A percentile compares a stretch with the other conserved stretches of the same genome.
Evolutionary conservation across 1,284 basidiomycete genomes (phyloP).

Genomic region (Melampsora americana): DNA sequence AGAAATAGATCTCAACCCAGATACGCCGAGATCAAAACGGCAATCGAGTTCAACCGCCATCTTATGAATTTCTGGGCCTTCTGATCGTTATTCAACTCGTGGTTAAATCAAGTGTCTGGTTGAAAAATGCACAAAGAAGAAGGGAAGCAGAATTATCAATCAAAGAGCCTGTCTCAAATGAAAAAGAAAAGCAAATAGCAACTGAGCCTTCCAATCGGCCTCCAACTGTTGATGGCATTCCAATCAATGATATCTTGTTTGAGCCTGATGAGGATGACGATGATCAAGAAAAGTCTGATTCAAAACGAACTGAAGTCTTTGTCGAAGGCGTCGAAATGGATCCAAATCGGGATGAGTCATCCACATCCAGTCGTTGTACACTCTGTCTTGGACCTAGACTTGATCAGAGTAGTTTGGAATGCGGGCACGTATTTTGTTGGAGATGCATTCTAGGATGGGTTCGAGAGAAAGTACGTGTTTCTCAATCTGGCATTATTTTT

Average conservation of each 20-base stretch:
- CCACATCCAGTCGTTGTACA: conserved; percentile 20
- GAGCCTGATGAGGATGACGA: conserved; percentile 10
- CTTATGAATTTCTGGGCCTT: conserved; percentile 36
- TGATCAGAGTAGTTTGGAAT: conserved; percentile 39
- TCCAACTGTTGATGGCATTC: conserved; percentile 28
- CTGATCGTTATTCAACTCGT: conserved; percentile 35
- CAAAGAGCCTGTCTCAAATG: neutral
- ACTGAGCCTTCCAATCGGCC: neutral
- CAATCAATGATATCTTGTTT: conserved; percentile 31
- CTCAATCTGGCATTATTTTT: neutral
- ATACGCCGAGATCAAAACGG: conserved; percentile 26
- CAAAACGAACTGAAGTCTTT: neutral
- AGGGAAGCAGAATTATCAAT: neutral
- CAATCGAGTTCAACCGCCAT: conserved; percentile 22
- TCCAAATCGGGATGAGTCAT: neutral
- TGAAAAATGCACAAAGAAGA: conserved; percentile 15
- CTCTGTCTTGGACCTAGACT: conserved; percentile 26
- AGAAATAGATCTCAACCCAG: conserved; percentile 27
- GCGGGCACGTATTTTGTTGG: conserved; percentile 44
- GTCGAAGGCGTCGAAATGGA: conserved; percentile 29
- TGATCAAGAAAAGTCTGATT: conserved; percentile 6
- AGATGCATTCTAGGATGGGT: conserved; percentile 40
- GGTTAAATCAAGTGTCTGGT: neutral
- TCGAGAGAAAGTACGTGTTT: conserved; percentile 34
- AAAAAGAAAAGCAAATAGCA: neutral